A percentile compares a stretch with the other conserved stretches of the same genome.
Evolutionary conservation across 106 monocot genomes (phyloP).

Genomic region (Triglochin maritima): DNA sequence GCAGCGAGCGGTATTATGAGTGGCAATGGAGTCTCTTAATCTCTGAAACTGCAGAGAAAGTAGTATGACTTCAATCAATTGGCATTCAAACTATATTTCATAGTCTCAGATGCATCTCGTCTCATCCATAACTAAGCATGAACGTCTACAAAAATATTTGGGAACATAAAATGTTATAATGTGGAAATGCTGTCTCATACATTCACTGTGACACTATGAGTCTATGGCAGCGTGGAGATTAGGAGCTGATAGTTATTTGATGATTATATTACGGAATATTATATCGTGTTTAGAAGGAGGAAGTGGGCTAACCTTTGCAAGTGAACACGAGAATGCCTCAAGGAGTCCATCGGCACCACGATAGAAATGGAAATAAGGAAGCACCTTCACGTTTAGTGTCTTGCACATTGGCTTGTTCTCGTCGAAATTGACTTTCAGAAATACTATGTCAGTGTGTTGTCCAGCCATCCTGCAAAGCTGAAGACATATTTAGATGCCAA

Average conservation of each 20-base stretch:
- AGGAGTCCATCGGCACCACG: constrained; percentile 23
- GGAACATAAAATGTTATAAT: neutral
- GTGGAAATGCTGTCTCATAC: no score
- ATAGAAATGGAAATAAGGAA: constrained; percentile 30
- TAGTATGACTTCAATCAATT: neutral
- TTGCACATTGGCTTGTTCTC: constrained; percentile 24
- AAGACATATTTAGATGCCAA: neutral
- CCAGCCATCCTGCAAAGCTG: constrained; percentile 16
- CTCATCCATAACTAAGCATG: neutral
- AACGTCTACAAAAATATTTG: neutral
- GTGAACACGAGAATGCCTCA: constrained; percentile 18
- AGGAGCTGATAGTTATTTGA: neutral
- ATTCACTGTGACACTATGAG: no score
- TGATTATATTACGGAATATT: neutral
- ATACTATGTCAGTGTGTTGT: constrained; percentile 10
- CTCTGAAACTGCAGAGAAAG: constrained; percentile 27
- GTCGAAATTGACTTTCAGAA: constrained; percentile 18
- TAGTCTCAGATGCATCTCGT: neutral
- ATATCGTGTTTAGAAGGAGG: neutral
- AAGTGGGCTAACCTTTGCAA: constrained; percentile 11
- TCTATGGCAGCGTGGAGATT: neutral
- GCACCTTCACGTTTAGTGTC: constrained; percentile 14
- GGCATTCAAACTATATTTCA: neutral
- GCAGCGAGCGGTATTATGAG: constrained; percentile 35
- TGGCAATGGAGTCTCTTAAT: constrained; percentile 40